phyloP scores from a whole-genome alignment of 2,329 filamentous ascomycete genomes.

The Diaporthe citrichinensis region DNA sequence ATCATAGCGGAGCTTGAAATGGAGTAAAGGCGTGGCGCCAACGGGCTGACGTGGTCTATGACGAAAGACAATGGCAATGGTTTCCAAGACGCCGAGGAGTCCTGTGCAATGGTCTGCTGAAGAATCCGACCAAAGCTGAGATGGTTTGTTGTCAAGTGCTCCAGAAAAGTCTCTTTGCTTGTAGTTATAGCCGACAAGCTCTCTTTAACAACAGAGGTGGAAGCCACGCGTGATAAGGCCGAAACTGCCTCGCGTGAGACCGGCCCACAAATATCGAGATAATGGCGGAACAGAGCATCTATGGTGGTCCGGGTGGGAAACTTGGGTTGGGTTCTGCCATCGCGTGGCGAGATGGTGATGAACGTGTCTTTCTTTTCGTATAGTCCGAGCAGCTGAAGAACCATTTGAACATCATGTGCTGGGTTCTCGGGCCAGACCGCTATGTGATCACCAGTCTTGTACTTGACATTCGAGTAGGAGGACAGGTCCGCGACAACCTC shows the following conservation, averaged over 20 bases:
- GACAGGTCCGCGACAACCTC: neutral
- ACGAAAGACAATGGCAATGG: neutral
- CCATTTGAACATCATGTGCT: neutral
- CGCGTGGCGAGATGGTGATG: neutral
- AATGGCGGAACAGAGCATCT: neutral
- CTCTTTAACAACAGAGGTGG: neutral
- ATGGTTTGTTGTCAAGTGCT: neutral
- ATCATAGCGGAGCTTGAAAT: neutral
- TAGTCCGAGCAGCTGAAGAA: neutral
- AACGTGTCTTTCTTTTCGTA: neutral
- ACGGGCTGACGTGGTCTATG: neutral
- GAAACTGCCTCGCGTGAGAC: neutral
- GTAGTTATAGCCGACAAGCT: neutral
- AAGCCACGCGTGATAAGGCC: neutral
- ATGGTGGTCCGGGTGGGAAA: neutral
- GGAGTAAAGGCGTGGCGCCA: neutral
- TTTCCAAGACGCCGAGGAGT: neutral
- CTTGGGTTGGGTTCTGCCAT: neutral
- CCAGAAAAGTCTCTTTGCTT: neutral
- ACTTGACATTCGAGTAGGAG: neutral
- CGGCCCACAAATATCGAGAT: neutral
- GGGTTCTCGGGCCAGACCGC: neutral
- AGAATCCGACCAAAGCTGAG: neutral
- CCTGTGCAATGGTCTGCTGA: neutral
- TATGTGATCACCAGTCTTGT: neutral